A percentile compares a stretch with the other conserved stretches of the same genome.
phyloP scores from a whole-genome alignment of 192 early-diverging fungal genomes.

The Lunasporangiospora selenospora region DNA sequence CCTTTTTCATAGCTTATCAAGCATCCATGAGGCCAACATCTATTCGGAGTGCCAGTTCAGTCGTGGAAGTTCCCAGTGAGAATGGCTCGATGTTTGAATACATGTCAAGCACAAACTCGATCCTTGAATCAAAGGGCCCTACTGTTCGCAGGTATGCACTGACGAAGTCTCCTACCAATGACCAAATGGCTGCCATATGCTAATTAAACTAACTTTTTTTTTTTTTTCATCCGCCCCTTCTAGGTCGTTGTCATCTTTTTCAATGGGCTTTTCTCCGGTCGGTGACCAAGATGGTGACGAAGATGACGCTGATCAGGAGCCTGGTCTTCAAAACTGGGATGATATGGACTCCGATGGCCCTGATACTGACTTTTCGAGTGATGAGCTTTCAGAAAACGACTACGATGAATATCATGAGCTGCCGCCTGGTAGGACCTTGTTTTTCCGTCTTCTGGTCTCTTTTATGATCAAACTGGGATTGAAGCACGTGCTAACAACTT shows the following conservation, averaged over 20 bases:
- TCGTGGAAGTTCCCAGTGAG: constrained; percentile 24
- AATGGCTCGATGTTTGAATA: constrained; percentile 41
- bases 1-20: not conserved
- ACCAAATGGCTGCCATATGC: no score
- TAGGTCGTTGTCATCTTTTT: constrained; percentile 35
- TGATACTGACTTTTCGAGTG: constrained; percentile 25
- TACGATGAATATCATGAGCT: constrained; percentile 6
- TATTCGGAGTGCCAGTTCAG: constrained; percentile 12
- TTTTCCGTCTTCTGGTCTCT: not conserved
- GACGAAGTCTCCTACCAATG: no score
- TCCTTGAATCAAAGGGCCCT: not conserved
- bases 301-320: constrained; percentile 24
- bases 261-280: constrained; percentile 9
- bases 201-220: no score
- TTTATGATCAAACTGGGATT: not conserved
- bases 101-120: constrained; percentile 2
- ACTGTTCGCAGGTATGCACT: constrained; percentile 29
- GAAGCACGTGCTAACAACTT: not conserved
- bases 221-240: no score
- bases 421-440: not conserved
- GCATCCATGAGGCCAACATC: constrained; percentile 16
- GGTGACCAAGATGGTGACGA: constrained; percentile 13
- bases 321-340: constrained; percentile 8
- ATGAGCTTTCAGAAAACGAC: no score
- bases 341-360: constrained; percentile 34